Base-by-base conservation (phyloP, 805 yeast species). In the Clavispora fructus region DNA sequence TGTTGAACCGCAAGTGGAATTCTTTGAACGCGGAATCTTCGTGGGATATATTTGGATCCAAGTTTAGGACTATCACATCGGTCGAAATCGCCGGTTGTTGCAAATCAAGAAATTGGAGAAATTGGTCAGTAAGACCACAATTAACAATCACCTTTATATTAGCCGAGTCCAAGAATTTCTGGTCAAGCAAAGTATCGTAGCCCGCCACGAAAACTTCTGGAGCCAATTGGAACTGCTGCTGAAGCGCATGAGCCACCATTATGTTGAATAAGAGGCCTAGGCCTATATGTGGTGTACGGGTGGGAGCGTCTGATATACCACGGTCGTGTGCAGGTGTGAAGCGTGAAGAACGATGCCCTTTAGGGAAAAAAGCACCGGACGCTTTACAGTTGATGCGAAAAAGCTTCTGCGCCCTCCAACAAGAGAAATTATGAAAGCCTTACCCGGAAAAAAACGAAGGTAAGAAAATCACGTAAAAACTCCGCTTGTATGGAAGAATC, bases 81-180 rank as follows among this genome's bases (percentile, higher is more conserved):
- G 73, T 63, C 4, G 73, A 61, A 1, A 69, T 51, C 7, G 57
- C 52, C 6, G 62, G 56, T 30, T 44, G 51, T 4, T 40, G 37
- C 27, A 45, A 42, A 16, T 62, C 60, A 14, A 71, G 46, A 14
- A 50, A 53, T n/a, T 52, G 46, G 26, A 71, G 55, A 44, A 71
- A 71, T 16, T 44, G 50, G 39, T 50, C 48, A 1, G 74, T 68
- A 14, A 63, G 51, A 4, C 67, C 64, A 47, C 75, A 71, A 53
- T 71, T 71, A 41, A 71, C 63, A 28, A 71, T 58, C 13, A 71
- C 65, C 51, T 71, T 68, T 40, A 68, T 62, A 41, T 67, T 65
- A 40, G 52, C 49, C 27, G 48, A 38, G 13, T 49, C 47, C 25
- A 66, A 45, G 44, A 58, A 56, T 9, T 48, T 38, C 30, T 35